Base-by-base conservation (phyloP, 768 basidiomycete genomes). In the Tephrocybe sp. region DNA sequence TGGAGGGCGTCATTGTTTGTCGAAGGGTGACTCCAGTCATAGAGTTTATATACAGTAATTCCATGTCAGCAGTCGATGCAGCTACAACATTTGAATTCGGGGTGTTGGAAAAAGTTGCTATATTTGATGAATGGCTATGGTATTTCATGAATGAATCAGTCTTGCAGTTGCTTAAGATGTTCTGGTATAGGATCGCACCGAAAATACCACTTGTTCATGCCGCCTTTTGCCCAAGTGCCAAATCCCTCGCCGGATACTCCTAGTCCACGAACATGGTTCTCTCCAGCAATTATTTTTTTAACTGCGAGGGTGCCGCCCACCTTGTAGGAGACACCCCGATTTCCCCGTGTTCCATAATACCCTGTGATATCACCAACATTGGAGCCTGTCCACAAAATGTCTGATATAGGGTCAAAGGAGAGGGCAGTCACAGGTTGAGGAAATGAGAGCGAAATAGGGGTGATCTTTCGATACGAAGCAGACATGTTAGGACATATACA, bases 321-420 rank as follows among this genome's bases (percentile, higher is more conserved):
- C 22, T 77, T 84, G 62, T 88, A 93, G 18, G 77, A 78, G 27
- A 90, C 86, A 3, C 88, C 88, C 42, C 83, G 80, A 42, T 80
- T 61, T 13, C 83, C 85, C 41, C 75, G 76, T 24, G 77, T 64
- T 34, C 82, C 76, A 68, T 89, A 83, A 62, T 84, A 79, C 1
- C 88, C 85, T 33, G 76, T 64, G 52, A 97, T 77, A 49, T 72
- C 72, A 3, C 95, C 94, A 23, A 79, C 69, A 49, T 83, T 80
- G 8, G 80, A 76, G 24, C 94, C 94, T 40, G 86, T 73, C 93
- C 94, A 97, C 29, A 99, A 71, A 5, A 86, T 81, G 65, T 97
- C 94, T 0, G 91, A 90, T 18, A 88, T 84, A 7, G 92, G 87
- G 67, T 99, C 95, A 64, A 98, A 94, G 0, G 85, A 80, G 49